Percentiles rank a stretch among this genome's conserved stretches.
phyloP scores from a whole-genome alignment of 169 alveolate genomes.

The Sarcocystis neurona region DNA sequence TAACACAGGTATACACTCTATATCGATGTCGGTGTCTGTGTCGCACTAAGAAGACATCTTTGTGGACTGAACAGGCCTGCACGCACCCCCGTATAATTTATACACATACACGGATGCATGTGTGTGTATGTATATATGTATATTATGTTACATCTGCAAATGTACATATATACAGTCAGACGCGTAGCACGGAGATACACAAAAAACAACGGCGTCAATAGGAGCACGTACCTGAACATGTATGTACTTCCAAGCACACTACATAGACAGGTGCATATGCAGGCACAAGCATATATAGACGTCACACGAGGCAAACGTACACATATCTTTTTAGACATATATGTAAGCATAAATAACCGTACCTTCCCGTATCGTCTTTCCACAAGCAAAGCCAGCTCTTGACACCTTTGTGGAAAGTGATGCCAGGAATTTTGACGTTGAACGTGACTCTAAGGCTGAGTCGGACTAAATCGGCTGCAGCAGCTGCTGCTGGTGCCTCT shows the following conservation, averaged over 20 bases:
- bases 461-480: background rate
- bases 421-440: conserved; percentile 36
- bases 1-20: background rate
- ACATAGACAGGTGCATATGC: background rate
- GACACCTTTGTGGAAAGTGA: conserved; percentile 41
- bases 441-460: conserved; percentile 26
- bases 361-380: conserved; percentile 24
- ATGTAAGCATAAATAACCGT: no score
- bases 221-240: background rate
- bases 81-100: background rate
- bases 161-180: background rate
- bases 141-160: background rate
- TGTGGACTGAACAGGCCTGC: background rate
- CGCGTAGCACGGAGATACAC: background rate
- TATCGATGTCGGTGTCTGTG: no score
- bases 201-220: background rate
- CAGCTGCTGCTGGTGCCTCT: background rate
- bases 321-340: no score
- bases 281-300: no score
- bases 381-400: conserved; percentile 45
- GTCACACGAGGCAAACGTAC: no score
- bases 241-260: background rate
- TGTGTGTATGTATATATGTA: background rate
- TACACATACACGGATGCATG: background rate
- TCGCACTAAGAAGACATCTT: background rate